Conservation (phyloP, 1,284 basidiomycete genomes). For the Cutaneotrichosporon dermatis region DNA sequence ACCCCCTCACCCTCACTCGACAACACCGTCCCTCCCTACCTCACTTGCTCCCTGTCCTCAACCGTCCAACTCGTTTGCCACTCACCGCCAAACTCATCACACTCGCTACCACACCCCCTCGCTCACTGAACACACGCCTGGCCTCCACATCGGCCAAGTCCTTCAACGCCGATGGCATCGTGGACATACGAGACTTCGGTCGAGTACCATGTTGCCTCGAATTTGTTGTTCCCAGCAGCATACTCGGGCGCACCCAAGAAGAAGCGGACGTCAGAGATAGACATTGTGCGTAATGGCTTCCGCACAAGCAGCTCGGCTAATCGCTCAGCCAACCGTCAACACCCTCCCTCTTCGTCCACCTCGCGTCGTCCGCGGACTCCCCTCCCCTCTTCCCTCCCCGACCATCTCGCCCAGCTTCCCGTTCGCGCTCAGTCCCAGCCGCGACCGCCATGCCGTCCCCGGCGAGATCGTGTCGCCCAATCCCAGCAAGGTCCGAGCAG, state of each 20-base stretch:
- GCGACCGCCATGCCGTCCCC: background rate
- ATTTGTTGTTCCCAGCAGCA: background rate
- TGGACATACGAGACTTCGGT: constrained; percentile 15
- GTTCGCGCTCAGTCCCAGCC: background rate
- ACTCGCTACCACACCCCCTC: no score
- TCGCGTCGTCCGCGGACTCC: background rate
- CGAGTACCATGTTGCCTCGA: constrained; percentile 15
- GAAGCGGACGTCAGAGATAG: constrained; percentile 1
- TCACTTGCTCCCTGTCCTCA: no score
- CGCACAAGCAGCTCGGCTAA: no score
- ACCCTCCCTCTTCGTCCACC: background rate
- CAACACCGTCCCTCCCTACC: no score
- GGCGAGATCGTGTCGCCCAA: background rate
- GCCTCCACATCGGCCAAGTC: no score
- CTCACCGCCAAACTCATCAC: no score
- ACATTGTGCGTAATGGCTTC: background rate
- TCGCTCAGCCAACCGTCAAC: no score
- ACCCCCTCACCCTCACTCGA: no score
- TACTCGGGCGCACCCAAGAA: background rate
- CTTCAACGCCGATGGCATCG: constrained; percentile 1
- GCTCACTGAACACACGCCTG: no score
- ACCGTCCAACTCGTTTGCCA: no score
- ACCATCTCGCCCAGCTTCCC: background rate
- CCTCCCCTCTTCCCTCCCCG: background rate
- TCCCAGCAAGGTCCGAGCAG: background rate